Conservation (phyloP, 108 stramenopile species). For the Fragilaria crotonensis region DNA sequence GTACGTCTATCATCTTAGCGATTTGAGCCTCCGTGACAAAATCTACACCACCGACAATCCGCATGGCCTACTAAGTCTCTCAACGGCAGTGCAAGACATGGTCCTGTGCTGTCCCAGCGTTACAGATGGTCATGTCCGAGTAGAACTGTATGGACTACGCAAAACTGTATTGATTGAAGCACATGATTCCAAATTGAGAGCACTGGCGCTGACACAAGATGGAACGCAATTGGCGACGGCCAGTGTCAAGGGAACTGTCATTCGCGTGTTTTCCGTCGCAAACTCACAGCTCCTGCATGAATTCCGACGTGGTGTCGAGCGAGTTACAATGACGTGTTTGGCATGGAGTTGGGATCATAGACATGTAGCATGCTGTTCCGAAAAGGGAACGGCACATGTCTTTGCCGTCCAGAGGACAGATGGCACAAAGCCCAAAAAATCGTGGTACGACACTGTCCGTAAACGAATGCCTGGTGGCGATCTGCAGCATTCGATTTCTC, state of each 20-base stretch:
- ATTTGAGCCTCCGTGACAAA: slow-evolving; percentile 87
- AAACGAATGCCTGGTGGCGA: slow-evolving; percentile 10
- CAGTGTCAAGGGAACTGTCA: slow-evolving; percentile 89
- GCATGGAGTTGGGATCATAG: slow-evolving; percentile 76
- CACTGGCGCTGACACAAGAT: slow-evolving; percentile 76
- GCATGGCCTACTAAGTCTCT: slow-evolving; percentile 82
- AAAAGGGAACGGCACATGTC: slow-evolving; percentile 96
- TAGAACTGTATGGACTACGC: slow-evolving; percentile 91
- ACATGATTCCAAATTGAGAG: slow-evolving; percentile 88
- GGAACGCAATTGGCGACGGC: slow-evolving; percentile 90
- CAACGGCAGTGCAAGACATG: slow-evolving; percentile 82
- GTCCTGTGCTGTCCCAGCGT: slow-evolving; percentile 94
- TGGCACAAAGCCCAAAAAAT: slow-evolving; percentile 7
- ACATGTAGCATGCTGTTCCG: slow-evolving; percentile 89
- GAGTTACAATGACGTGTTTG: slow-evolving; percentile 85
- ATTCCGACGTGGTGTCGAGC: slow-evolving; percentile 91
- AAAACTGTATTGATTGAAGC: slow-evolving; percentile 89
- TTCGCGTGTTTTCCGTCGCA: slow-evolving; percentile 89
- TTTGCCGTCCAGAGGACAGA: slow-evolving; percentile 52
- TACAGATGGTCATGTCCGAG: slow-evolving; percentile 84
- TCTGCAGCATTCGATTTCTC: slow-evolving; percentile 60
- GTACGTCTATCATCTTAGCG: slow-evolving; percentile 91
- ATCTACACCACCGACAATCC: slow-evolving; percentile 92
- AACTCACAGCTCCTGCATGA: slow-evolving; percentile 64
- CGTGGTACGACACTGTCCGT: neutral